These are phyloP conservation scores for Margaritispora aquatica DNA, from an alignment of 495 filamentous ascomycete genomes.

Conservation along the genomic window DNA sequence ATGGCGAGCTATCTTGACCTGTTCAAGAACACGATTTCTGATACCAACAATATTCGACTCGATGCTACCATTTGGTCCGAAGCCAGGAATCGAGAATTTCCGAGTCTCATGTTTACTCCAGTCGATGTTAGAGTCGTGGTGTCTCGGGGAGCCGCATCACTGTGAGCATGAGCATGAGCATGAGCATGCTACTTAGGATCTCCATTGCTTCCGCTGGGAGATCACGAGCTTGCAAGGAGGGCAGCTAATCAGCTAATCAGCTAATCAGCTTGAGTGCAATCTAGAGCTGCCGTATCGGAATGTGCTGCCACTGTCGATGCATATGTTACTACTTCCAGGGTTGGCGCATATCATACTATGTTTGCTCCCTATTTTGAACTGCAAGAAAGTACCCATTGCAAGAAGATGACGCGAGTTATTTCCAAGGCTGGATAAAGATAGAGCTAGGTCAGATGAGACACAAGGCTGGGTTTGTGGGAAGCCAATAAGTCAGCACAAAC, in stretches of 20 bases:
- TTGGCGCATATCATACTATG: not conserved
- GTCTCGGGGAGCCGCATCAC: slow-evolving; percentile 21
- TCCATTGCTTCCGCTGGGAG: slow-evolving; percentile 11
- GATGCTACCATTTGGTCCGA: too few species aligned
- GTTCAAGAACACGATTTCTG: too few species aligned
- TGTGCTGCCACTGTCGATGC: not conserved
- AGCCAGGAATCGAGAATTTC: not conserved
- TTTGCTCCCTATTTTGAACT: too few species aligned
- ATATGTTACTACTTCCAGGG: not conserved
- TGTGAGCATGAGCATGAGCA: not conserved
- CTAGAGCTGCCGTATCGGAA: not conserved
- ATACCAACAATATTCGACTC: too few species aligned
- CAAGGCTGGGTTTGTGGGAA: slow-evolving; percentile 5
- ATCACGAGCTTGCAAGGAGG: slow-evolving; percentile 10
- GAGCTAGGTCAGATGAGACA: slow-evolving; percentile 18
- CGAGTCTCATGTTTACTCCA: slow-evolving; percentile 1
- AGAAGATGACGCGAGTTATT: slow-evolving; percentile 4
- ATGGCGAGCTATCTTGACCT: slow-evolving; percentile 7
- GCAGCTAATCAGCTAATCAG: too few species aligned
- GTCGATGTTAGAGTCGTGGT: slow-evolving; percentile 6
- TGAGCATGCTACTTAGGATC: too few species aligned
- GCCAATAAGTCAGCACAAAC: not conserved
- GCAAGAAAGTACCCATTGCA: not conserved
- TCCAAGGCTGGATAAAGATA: not conserved
- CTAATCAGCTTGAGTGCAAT: too few species aligned